Percentiles rank a stretch among this genome's conserved stretches.
These are phyloP conservation scores for Coemansia sp. DNA, from an alignment of 192 early-diverging fungal genomes.

Conservation along the genomic window DNA sequence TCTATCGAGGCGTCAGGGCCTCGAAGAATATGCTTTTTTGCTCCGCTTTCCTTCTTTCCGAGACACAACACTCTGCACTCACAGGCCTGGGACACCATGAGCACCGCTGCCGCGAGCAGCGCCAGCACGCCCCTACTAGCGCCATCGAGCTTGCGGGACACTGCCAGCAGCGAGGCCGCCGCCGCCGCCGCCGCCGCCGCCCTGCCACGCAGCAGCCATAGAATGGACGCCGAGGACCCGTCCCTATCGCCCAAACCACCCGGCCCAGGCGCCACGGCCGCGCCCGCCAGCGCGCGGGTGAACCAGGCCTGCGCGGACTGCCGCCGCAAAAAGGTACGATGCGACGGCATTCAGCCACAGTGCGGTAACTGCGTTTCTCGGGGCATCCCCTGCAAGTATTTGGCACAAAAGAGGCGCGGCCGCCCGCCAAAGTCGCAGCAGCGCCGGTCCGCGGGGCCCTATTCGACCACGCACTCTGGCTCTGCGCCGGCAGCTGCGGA, in stretches of 20 bases:
- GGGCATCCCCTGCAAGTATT: slow-evolving; percentile 35
- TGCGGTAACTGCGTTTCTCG: slow-evolving; percentile 48
- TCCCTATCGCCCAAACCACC: neutral
- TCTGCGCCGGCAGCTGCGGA: neutral
- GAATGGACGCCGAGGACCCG: neutral
- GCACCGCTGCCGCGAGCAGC: too few relatives aligned
- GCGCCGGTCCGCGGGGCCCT: neutral
- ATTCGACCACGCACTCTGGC: neutral
- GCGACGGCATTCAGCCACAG: slow-evolving; percentile 48
- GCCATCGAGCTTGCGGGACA: too few relatives aligned
- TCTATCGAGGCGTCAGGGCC: too few relatives aligned
- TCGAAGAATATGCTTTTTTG: too few relatives aligned
- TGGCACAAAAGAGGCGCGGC: slow-evolving; percentile 43
- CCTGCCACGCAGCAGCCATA: too few relatives aligned
- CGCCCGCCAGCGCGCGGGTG: slow-evolving; percentile 9
- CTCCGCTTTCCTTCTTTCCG: too few relatives aligned
- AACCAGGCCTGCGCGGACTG: slow-evolving; percentile 51
- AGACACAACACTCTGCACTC: too few relatives aligned
- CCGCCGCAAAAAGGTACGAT: slow-evolving; percentile 51
- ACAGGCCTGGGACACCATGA: too few relatives aligned
- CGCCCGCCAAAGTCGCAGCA: slow-evolving; percentile 38
- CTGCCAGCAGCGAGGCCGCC: too few relatives aligned
- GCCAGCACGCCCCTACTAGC: too few relatives aligned
- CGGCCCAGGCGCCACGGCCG: neutral
- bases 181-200: too few relatives aligned